Percentiles rank a stretch among this genome's conserved stretches.
Evolutionary conservation across 2,329 filamentous ascomycete genomes (phyloP).

Genomic region (Colletotrichum cereale): DNA sequence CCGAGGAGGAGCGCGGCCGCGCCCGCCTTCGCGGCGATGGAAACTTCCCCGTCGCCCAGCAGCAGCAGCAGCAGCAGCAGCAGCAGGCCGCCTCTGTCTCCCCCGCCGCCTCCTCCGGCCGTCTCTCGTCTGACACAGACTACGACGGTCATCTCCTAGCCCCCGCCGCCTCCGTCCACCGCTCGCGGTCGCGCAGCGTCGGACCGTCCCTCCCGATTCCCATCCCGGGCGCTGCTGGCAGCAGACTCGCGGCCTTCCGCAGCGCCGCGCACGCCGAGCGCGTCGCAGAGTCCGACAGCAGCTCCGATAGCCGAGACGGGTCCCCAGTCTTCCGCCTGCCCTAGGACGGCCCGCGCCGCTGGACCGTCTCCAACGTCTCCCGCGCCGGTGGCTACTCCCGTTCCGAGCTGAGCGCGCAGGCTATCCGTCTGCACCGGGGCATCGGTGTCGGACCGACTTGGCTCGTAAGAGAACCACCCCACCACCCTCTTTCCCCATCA

Average conservation of each 20-base stretch:
- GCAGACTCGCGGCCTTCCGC: slow-evolving; percentile 1
- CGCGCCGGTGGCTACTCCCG: slow-evolving; percentile 26
- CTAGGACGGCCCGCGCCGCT: slow-evolving; percentile 31
- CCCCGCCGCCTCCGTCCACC: not conserved
- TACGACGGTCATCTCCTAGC: not conserved
- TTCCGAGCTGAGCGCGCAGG: slow-evolving; percentile 18
- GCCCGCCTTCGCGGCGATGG: not conserved
- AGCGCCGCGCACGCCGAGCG: slow-evolving; percentile 17
- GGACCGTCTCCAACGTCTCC: slow-evolving; percentile 33
- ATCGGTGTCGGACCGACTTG: slow-evolving; percentile 19
- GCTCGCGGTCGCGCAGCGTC: slow-evolving; percentile 5
- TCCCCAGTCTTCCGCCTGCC: slow-evolving; percentile 6
- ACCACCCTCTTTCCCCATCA: not conserved
- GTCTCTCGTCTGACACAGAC: not conserved
- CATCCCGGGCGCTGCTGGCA: slow-evolving; percentile 20
- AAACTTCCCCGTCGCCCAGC: not conserved
- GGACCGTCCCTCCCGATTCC: slow-evolving; percentile 9
- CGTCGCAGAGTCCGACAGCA: not conserved
- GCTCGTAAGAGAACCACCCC: slow-evolving; percentile 8
- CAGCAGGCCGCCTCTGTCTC: not conserved
- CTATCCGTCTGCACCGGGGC: slow-evolving; percentile 17
- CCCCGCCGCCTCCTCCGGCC: not conserved
- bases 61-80: not conserved
- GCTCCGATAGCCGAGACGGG: not conserved
- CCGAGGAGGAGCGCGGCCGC: slow-evolving; percentile 11